Conservation (phyloP, 2,329 filamentous ascomycete species). For the Aspergillus pseudonomiae region DNA sequence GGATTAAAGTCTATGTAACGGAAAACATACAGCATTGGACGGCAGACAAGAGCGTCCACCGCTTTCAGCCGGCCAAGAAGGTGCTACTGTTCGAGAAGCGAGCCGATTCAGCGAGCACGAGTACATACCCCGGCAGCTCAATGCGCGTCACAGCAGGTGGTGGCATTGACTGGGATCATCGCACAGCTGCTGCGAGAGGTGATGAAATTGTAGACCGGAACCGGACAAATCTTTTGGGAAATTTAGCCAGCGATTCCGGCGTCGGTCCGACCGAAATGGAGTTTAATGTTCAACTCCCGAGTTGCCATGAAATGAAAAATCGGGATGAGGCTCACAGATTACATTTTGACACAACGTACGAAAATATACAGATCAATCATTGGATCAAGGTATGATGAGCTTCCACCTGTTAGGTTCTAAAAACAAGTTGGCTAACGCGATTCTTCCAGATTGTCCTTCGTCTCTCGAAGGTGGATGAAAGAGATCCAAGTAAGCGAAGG, state of each 20-base stretch:
- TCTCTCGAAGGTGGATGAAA: constrained; percentile 79
- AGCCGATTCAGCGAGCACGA: constrained; percentile 74
- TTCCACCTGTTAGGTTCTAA: not conserved
- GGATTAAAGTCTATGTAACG: constrained; percentile 87
- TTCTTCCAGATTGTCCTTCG: constrained; percentile 78
- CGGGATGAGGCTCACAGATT: constrained; percentile 68
- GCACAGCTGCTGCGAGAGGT: constrained; percentile 59
- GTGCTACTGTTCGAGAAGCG: constrained; percentile 86
- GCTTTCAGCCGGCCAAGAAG: constrained; percentile 81
- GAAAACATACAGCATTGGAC: constrained; percentile 93
- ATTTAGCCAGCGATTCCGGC: constrained; percentile 74
- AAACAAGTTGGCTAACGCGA: constrained; percentile 15
- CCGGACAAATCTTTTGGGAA: constrained; percentile 74
- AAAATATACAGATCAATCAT: constrained; percentile 90
- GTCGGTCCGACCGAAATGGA: constrained; percentile 92
- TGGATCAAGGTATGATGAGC: constrained; percentile 78
- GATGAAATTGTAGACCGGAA: constrained; percentile 57
- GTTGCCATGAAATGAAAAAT: constrained; percentile 78
- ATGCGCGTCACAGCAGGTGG: constrained; percentile 78
- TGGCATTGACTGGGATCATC: constrained; percentile 69
- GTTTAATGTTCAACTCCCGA: constrained; percentile 89
- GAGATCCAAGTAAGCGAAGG: constrained; percentile 75
- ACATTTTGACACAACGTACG: constrained; percentile 90
- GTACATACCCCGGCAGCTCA: constrained; percentile 73
- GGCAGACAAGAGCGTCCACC: constrained; percentile 78